A percentile compares a stretch with the other conserved stretches of the same genome.
phyloP scores from a whole-genome alignment of 1,284 basidiomycete genomes.

The Tremellales sp. region DNA sequence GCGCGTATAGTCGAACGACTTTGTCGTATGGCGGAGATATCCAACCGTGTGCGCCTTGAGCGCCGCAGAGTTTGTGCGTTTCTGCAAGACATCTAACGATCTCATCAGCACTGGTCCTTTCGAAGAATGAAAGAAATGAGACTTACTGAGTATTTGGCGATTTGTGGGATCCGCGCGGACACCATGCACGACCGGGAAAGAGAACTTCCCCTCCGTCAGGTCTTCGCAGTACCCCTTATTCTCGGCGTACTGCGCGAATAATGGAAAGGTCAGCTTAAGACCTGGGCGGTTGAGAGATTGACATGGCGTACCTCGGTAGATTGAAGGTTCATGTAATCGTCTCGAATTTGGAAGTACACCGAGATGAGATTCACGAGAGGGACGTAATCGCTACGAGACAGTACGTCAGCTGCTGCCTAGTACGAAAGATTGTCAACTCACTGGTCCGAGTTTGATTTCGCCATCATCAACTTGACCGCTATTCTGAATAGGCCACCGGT shows the following conservation, averaged over 20 bases:
- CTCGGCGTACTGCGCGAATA: constrained; percentile 66
- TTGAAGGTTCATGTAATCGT: constrained; percentile 96
- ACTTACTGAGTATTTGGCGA: constrained; percentile 74
- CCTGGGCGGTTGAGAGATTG: not conserved
- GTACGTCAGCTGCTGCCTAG: not conserved
- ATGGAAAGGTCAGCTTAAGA: not conserved
- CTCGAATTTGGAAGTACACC: constrained; percentile 91
- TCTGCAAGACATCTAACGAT: constrained; percentile 73
- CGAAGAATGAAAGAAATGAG: not conserved
- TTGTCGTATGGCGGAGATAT: constrained; percentile 67
- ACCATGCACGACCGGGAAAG: constrained; percentile 87
- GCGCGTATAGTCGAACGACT: constrained; percentile 71
- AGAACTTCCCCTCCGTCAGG: constrained; percentile 93
- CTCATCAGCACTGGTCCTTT: not conserved
- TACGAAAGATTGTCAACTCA: constrained; percentile 51
- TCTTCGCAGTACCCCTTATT: constrained; percentile 97
- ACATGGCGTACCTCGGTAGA: constrained; percentile 62
- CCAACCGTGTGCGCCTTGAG: constrained; percentile 74
- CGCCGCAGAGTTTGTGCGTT: constrained; percentile 72
- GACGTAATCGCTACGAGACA: constrained; percentile 67
- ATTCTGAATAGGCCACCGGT: constrained; percentile 92
- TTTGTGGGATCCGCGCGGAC: constrained; percentile 71
- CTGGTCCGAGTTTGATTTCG: constrained; percentile 58
- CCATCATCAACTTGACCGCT: constrained; percentile 95
- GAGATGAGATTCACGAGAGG: constrained; percentile 93